These are phyloP conservation scores for Coemansia sp. DNA, from an alignment of 371 early-diverging fungal genomes.

Conservation along the genomic window DNA sequence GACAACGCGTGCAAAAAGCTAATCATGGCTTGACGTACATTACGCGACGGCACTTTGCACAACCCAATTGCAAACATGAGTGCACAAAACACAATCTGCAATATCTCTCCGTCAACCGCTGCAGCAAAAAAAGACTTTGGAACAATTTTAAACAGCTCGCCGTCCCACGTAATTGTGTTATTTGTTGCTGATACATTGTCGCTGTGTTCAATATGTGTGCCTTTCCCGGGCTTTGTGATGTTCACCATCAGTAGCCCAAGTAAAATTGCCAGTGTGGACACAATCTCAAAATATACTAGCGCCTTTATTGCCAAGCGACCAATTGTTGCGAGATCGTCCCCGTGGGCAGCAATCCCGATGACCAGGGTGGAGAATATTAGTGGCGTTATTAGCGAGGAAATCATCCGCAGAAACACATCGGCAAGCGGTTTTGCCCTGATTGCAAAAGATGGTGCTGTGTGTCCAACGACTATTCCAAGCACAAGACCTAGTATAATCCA, in stretches of 20 bases:
- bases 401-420: background rate
- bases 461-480: background rate
- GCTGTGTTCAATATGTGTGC: background rate
- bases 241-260: background rate
- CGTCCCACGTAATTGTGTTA: background rate
- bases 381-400: background rate
- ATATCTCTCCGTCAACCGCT: background rate
- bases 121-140: background rate
- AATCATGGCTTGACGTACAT: background rate
- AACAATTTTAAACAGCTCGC: background rate
- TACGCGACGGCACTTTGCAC: background rate
- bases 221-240: background rate
- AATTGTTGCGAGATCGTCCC: background rate
- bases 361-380: background rate
- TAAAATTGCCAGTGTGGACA: background rate
- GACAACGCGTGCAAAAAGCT: background rate
- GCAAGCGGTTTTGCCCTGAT: background rate
- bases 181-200: background rate
- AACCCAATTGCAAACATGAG: background rate
- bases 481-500: background rate
- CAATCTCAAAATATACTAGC: background rate
- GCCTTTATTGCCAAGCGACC: background rate
- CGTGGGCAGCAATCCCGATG: background rate
- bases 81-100: constrained; percentile 1
- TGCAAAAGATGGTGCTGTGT: background rate